Conservation (phyloP, 2,329 filamentous ascomycete species). For the Ophiocordyceps camponoti-rufipedis region DNA sequence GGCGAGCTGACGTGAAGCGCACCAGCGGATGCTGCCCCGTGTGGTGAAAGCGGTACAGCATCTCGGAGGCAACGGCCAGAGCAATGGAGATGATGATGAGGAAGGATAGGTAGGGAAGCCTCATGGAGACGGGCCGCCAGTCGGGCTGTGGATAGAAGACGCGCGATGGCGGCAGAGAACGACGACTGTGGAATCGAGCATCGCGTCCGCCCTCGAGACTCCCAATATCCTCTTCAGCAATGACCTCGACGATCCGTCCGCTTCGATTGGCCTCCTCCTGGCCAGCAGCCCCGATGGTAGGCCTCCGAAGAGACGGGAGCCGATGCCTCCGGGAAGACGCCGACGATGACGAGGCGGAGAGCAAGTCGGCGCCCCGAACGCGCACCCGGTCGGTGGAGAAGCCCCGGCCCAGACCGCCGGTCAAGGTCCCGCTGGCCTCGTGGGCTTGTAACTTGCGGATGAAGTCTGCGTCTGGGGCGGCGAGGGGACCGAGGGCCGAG, state of each 20-base stretch:
- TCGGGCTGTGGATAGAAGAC: constrained; percentile 44
- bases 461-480: constrained; percentile 24
- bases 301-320: constrained; percentile 17
- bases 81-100: constrained; percentile 34
- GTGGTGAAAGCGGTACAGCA: constrained; percentile 31
- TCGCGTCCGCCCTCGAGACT: constrained; percentile 21
- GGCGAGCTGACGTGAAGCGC: constrained; percentile 27
- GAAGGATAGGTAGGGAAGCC: constrained; percentile 37
- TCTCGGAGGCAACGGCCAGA: constrained; percentile 33
- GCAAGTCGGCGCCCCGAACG: constrained; percentile 31
- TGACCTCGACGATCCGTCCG: constrained; percentile 41
- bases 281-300: constrained; percentile 29
- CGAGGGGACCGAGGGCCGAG: constrained; percentile 25
- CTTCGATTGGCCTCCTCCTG: constrained; percentile 41
- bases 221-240: constrained; percentile 31
- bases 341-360: constrained; percentile 6
- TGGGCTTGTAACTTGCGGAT: constrained; percentile 26
- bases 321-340: constrained; percentile 9
- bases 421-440: constrained; percentile 35
- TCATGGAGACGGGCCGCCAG: constrained; percentile 50
- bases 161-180: constrained; percentile 12
- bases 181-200: not conserved
- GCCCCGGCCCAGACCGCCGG: constrained; percentile 38
- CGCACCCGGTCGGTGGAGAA: constrained; percentile 21
- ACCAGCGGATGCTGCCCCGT: constrained; percentile 21